A percentile compares a stretch with the other conserved stretches of the same genome.
phyloP scores from a whole-genome alignment of 1,284 basidiomycete genomes.

The Rhodotorula glutinis region DNA sequence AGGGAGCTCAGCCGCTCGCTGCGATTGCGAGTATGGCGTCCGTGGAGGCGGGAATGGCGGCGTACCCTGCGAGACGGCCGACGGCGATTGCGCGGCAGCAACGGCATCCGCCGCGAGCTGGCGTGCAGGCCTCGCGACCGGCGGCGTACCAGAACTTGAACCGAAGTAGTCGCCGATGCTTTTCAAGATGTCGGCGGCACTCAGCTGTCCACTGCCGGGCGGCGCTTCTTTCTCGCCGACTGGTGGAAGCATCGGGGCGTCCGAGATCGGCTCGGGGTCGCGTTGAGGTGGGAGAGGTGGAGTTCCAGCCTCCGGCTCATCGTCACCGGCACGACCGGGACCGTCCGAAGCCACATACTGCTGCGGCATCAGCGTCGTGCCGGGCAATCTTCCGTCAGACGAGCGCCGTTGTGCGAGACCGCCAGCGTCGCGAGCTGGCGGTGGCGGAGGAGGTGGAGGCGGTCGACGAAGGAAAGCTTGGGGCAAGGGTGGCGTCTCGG shows the following conservation, averaged over 20 bases:
- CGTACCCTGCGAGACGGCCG: background rate
- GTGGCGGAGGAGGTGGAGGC: background rate
- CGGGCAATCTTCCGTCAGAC: background rate
- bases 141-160: background rate
- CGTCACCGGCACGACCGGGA: background rate
- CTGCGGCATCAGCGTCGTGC: background rate
- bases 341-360: no score
- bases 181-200: slow-evolving; percentile 40
- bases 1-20: background rate
- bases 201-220: slow-evolving; percentile 5
- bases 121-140: background rate
- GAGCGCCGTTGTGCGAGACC: background rate
- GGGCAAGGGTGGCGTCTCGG: slow-evolving; percentile 19
- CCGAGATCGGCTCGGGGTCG: background rate
- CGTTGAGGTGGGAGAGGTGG: slow-evolving; percentile 24
- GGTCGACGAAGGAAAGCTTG: background rate
- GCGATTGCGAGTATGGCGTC: background rate
- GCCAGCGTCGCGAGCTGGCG: background rate
- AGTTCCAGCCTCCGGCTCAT: slow-evolving; percentile 26
- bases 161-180: slow-evolving; percentile 39
- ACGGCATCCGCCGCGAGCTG: background rate
- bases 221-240: background rate
- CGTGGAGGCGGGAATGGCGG: background rate
- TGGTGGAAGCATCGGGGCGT: no score
- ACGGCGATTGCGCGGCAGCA: background rate